A percentile compares a stretch with the other conserved stretches of the same genome.
Evolutionary conservation across 768 basidiomycete species (phyloP).

Genomic region (Hypholoma sublateritium): DNA sequence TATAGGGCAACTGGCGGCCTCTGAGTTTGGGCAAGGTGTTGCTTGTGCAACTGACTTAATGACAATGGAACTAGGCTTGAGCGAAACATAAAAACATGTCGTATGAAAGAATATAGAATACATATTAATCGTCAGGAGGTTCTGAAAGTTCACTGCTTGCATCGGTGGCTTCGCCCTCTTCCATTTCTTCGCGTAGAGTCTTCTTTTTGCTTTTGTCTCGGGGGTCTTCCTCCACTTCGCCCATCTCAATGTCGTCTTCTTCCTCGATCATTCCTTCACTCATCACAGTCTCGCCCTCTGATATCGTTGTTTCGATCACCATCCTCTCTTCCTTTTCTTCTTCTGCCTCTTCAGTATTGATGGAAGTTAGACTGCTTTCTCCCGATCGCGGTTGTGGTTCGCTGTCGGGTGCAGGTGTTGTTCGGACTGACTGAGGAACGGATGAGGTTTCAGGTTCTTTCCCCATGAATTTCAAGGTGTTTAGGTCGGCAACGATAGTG

Average conservation of each 20-base stretch:
- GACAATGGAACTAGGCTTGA: constrained; percentile 57
- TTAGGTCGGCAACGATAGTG: constrained; percentile 60
- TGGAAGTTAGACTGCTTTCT: constrained; percentile 18
- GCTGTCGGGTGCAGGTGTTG: constrained; percentile 48
- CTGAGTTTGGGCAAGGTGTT: constrained; percentile 55
- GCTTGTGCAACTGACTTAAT: constrained; percentile 75
- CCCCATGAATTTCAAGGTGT: constrained; percentile 62
- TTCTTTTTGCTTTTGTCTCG: constrained; percentile 56
- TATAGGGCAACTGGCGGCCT: constrained; percentile 56
- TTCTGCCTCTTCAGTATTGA: constrained; percentile 18
- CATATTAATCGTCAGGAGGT: constrained; percentile 55
- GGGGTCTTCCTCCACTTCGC: constrained; percentile 79
- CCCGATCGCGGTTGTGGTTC: constrained; percentile 19
- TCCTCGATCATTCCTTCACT: constrained; percentile 38
- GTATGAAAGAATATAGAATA: constrained; percentile 8
- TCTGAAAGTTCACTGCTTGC: constrained; percentile 77
- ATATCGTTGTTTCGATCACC: neutral
- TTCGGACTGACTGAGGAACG: constrained; percentile 39
- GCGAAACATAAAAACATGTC: constrained; percentile 22
- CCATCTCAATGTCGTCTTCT: constrained; percentile 85
- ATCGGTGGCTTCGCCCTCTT: constrained; percentile 87
- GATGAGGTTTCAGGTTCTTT: constrained; percentile 62
- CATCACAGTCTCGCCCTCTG: constrained; percentile 16
- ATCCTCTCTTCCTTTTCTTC: constrained; percentile 19
- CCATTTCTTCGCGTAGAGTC: constrained; percentile 62